phyloP scores from a whole-genome alignment of 345 rosid genomes.

The Arabidopsis suecica region DNA sequence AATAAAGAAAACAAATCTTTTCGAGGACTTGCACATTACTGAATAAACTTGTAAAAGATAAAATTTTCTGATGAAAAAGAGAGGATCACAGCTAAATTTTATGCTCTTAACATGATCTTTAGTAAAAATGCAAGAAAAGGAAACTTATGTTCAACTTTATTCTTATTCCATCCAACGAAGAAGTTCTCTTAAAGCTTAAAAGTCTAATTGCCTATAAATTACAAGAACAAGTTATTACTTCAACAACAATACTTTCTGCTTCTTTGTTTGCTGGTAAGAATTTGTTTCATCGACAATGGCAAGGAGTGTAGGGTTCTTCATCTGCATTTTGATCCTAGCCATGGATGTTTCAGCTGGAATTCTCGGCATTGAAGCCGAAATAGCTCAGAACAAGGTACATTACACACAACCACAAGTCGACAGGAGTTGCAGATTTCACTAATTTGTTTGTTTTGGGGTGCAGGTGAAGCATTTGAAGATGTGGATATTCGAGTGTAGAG shows the following conservation, averaged over 20 bases:
- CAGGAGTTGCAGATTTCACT: not conserved
- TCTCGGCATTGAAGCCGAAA: constrained; percentile 49
- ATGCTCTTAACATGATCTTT: constrained; percentile 37
- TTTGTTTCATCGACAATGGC: constrained; percentile 32
- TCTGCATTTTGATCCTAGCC: constrained; percentile 48
- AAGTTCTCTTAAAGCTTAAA: constrained; percentile 31
- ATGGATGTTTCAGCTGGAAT: constrained; percentile 52
- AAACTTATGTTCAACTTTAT: constrained; percentile 32
- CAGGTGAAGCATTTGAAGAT: constrained; percentile 76
- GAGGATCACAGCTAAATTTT: constrained; percentile 36
- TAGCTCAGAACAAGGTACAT: constrained; percentile 51
- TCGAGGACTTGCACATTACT: not conserved
- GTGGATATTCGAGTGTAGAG: constrained; percentile 82
- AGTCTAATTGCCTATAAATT: constrained; percentile 25
- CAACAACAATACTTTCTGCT: constrained; percentile 23
- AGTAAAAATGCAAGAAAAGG: constrained; percentile 24
- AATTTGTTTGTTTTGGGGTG: not conserved
- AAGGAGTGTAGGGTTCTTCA: constrained; percentile 41
- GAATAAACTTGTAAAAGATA: not conserved
- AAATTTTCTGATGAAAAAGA: not conserved
- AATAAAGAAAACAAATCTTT: constrained; percentile 21
- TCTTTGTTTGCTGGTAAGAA: constrained; percentile 32
- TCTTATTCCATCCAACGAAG: constrained; percentile 45
- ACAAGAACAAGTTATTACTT: constrained; percentile 31
- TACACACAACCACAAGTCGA: not conserved